Conservation (phyloP, 2,329 filamentous ascomycete genomes). For the Elsinoe batatas region DNA sequence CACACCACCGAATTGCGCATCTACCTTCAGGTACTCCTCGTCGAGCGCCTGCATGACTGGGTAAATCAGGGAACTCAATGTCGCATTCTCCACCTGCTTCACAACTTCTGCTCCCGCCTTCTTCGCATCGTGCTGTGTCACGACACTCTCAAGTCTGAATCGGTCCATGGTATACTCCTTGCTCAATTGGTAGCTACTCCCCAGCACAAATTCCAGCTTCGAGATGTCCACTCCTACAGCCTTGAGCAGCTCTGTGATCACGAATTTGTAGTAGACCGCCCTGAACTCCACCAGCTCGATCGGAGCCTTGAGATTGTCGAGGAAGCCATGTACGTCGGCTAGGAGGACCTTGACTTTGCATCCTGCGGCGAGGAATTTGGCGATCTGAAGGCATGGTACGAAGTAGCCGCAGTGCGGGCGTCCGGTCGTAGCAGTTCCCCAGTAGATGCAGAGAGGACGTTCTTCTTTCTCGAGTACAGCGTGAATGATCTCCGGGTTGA, state of each 20-base stretch:
- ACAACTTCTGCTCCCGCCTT: conserved; percentile 90
- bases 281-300: conserved; percentile 77
- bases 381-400: conserved; percentile 79
- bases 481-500: conserved; percentile 77
- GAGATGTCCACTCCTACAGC: conserved; percentile 70
- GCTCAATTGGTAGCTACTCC: conserved; percentile 62
- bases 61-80: conserved; percentile 67
- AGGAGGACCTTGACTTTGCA: conserved; percentile 51
- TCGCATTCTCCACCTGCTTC: conserved; percentile 74
- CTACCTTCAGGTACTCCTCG: conserved; percentile 78
- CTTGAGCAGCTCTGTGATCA: conserved; percentile 64
- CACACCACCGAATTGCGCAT: conserved; percentile 74
- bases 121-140: conserved; percentile 71
- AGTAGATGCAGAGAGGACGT: conserved; percentile 69
- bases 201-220: conserved; percentile 73
- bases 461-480: conserved; percentile 59
- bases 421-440: conserved; percentile 81
- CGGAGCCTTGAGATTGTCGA: conserved; percentile 54
- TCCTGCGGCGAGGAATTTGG: conserved; percentile 73
- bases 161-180: conserved; percentile 75
- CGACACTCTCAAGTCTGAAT: conserved; percentile 61
- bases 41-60: conserved; percentile 84
- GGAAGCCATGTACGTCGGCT: conserved; percentile 54
- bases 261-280: conserved; percentile 70
- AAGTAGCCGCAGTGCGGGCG: conserved; percentile 85